Percentiles rank a stretch among this genome's conserved stretches.
Conservation (phyloP, 495 filamentous ascomycete species). For the Margaritispora aquatica region DNA sequence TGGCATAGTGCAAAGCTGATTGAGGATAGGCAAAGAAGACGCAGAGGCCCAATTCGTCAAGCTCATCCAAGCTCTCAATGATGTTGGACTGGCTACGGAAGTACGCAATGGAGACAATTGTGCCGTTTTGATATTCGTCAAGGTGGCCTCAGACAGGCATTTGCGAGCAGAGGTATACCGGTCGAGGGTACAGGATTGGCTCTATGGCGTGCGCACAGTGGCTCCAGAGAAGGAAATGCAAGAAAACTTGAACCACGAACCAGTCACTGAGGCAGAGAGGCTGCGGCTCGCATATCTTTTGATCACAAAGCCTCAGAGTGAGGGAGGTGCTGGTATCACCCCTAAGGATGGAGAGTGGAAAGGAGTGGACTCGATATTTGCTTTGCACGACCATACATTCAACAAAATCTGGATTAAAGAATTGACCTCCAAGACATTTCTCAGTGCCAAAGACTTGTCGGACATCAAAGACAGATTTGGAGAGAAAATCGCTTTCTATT, state of each 20-base stretch:
- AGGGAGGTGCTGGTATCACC: slow-evolving; percentile 88
- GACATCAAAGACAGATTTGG: slow-evolving; percentile 85
- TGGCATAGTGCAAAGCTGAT: slow-evolving; percentile 1
- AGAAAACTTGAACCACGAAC: slow-evolving; percentile 54
- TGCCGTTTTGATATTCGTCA: slow-evolving; percentile 78
- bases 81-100: slow-evolving; percentile 75
- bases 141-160: slow-evolving; percentile 60
- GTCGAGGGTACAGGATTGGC: slow-evolving; percentile 87
- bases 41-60: slow-evolving; percentile 68
- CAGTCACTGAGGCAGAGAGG: slow-evolving; percentile 81
- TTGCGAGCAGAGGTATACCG: slow-evolving; percentile 60
- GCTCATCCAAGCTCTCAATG: slow-evolving; percentile 63
- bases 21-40: slow-evolving; percentile 51
- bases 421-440: slow-evolving; percentile 76
- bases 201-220: slow-evolving; percentile 75
- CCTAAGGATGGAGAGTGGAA: slow-evolving; percentile 80
- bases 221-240: slow-evolving; percentile 73
- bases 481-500: slow-evolving; percentile 94
- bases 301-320: slow-evolving; percentile 72
- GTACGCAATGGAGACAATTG: slow-evolving; percentile 73
- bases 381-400: slow-evolving; percentile 80
- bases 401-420: slow-evolving; percentile 88
- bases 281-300: slow-evolving; percentile 78
- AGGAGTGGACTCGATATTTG: slow-evolving; percentile 76
- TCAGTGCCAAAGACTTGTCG: slow-evolving; percentile 70